Percentiles rank a stretch among this genome's conserved stretches.
These are phyloP conservation scores for Paramecium sexaurelia DNA, from an alignment of 73 alveolate species.

Conservation along the genomic window DNA sequence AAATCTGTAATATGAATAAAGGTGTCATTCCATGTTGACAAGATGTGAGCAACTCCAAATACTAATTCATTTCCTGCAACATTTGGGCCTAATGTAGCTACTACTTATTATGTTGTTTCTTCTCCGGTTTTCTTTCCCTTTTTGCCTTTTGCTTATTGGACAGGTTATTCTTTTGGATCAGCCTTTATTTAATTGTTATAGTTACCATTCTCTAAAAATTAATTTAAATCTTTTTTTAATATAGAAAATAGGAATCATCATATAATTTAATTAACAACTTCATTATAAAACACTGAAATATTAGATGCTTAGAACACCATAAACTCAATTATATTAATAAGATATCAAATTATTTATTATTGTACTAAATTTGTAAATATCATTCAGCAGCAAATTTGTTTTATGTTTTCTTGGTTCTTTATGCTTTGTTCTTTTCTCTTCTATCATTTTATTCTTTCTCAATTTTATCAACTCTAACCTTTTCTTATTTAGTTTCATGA, in stretches of 20 bases:
- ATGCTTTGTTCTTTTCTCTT: constrained; percentile 68
- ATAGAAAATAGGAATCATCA: neutral
- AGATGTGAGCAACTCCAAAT: constrained; percentile 97
- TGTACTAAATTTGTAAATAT: neutral
- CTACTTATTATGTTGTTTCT: constrained; percentile 41
- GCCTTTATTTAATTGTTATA: constrained; percentile 34
- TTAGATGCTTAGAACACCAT: neutral
- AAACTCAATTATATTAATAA: neutral
- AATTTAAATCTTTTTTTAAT: constrained; percentile 54
- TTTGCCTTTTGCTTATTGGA: constrained; percentile 28
- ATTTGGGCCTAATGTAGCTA: constrained; percentile 55
- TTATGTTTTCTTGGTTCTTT: constrained; percentile 58
- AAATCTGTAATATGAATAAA: constrained; percentile 99
- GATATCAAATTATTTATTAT: neutral
- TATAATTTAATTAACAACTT: neutral
- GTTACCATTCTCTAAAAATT: constrained; percentile 49
- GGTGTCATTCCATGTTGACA: constrained; percentile 98
- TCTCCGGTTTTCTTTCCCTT: constrained; percentile 41
- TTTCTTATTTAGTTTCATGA: constrained; percentile 87
- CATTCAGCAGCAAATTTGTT: constrained; percentile 53
- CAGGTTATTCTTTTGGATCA: neutral
- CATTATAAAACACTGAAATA: neutral
- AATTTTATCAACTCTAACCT: constrained; percentile 61
- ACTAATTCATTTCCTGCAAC: constrained; percentile 76
- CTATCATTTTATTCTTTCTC: constrained; percentile 65